Evolutionary conservation across 2,329 filamentous ascomycete genomes (phyloP).

Genomic region (Fusarium poae): DNA sequence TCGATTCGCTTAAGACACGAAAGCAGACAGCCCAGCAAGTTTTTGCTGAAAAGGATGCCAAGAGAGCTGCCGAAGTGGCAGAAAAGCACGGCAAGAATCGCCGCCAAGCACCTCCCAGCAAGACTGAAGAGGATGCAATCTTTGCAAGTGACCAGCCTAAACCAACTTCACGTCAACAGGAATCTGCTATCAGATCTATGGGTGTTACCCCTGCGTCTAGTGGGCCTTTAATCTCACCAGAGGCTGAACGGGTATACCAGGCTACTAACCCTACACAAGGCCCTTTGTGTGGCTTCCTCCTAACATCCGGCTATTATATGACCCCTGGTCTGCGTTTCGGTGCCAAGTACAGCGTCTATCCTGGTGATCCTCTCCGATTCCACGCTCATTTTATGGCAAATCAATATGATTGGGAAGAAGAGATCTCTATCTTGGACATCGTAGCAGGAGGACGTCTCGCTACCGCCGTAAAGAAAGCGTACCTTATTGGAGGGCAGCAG

Average conservation of each 20-base stretch:
- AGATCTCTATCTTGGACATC: conserved; percentile 85
- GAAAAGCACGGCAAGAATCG: conserved; percentile 35
- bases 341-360: conserved; percentile 94
- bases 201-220: conserved; percentile 56
- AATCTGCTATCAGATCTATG: conserved; percentile 42
- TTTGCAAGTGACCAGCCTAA: conserved; percentile 42
- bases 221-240: conserved; percentile 47
- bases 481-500: conserved; percentile 81
- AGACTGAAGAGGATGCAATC: conserved; percentile 31
- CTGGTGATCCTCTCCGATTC: conserved; percentile 92
- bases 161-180: conserved; percentile 17
- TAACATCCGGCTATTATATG: conserved; percentile 84
- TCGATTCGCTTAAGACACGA: conserved; percentile 66
- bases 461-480: conserved; percentile 96
- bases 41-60: conserved; percentile 57
- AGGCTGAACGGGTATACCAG: conserved; percentile 24
- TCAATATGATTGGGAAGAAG: conserved; percentile 88
- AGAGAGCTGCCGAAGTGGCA: conserved; percentile 51
- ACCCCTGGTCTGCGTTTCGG: conserved; percentile 95
- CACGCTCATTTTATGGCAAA: conserved; percentile 94
- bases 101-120: conserved; percentile 5
- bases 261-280: conserved; percentile 40
- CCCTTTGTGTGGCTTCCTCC: conserved; percentile 83
- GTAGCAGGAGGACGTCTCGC: conserved; percentile 89
- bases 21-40: conserved; percentile 59